phyloP scores from a whole-genome alignment of 2,329 filamentous ascomycete species.

The Myriosclerotinia curreyana region DNA sequence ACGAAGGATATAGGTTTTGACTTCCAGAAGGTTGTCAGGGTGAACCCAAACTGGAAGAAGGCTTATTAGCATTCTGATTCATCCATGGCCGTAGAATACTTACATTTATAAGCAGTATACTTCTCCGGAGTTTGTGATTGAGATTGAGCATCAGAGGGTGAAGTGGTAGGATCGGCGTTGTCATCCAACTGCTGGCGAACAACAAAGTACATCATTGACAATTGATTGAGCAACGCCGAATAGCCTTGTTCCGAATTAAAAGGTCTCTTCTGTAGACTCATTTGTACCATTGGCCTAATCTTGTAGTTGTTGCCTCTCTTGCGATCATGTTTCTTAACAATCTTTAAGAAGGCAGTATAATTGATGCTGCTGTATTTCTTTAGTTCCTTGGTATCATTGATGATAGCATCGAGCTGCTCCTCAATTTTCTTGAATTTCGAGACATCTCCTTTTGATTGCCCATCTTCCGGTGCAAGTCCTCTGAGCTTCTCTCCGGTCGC shows the following conservation, averaged over 20 bases:
- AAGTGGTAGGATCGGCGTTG: slow-evolving; percentile 41
- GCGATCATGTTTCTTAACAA: slow-evolving; percentile 97
- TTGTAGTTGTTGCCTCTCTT: slow-evolving; percentile 84
- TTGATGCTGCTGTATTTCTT: slow-evolving; percentile 96
- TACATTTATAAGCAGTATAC: slow-evolving; percentile 86
- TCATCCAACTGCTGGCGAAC: slow-evolving; percentile 79
- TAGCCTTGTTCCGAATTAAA: slow-evolving; percentile 93
- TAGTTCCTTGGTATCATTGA: slow-evolving; percentile 85
- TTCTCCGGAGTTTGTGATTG: slow-evolving; percentile 64
- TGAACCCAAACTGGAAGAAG: slow-evolving; percentile 78
- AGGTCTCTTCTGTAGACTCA: slow-evolving; percentile 80
- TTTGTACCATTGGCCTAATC: slow-evolving; percentile 86
- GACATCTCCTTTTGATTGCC: slow-evolving; percentile 46
- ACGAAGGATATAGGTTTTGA: slow-evolving; percentile 92
- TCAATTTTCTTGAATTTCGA: slow-evolving; percentile 67
- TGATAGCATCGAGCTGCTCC: slow-evolving; percentile 79
- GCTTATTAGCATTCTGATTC: slow-evolving; percentile 37
- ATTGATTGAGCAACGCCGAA: slow-evolving; percentile 80
- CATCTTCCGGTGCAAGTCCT: slow-evolving; percentile 70
- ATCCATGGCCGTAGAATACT: slow-evolving; percentile 37
- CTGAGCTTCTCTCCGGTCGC: slow-evolving; percentile 66
- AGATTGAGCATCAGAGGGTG: slow-evolving; percentile 43
- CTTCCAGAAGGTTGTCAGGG: slow-evolving; percentile 89
- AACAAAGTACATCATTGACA: slow-evolving; percentile 95
- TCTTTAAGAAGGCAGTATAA: slow-evolving; percentile 97